These are phyloP conservation scores for Chrysophaeum taylorii DNA, from an alignment of 352 stramenopile genomes.

Conservation along the genomic window DNA sequence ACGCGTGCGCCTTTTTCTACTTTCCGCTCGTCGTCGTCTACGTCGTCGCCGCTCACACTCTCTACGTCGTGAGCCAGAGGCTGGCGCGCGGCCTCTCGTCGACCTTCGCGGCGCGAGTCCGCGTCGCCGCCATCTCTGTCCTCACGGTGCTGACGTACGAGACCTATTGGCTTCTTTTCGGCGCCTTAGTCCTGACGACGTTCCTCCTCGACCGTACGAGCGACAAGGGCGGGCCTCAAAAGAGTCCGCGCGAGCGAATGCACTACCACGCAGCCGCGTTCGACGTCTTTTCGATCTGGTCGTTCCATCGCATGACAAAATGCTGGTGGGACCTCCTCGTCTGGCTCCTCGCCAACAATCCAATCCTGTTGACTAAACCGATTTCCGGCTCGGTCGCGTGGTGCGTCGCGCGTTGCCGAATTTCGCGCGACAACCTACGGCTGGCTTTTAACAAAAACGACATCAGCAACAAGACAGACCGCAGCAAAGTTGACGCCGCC, in stretches of 20 bases:
- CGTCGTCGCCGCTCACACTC: not conserved
- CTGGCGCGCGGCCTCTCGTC: not conserved
- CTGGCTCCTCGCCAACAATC: not conserved
- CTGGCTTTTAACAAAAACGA: no score
- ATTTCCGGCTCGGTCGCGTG: no score
- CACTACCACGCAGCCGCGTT: not conserved
- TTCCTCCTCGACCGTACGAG: no score
- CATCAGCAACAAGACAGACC: no score
- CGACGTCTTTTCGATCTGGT: not conserved
- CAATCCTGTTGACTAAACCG: not conserved
- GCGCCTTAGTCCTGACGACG: no score
- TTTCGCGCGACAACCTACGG: no score
- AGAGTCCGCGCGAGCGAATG: no score
- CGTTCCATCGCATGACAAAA: not conserved
- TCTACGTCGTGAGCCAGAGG: not conserved
- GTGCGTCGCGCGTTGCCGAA: no score
- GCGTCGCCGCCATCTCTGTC: not conserved
- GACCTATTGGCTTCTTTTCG: not conserved
- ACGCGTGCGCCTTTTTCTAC: not conserved
- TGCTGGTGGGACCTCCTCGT: slow-evolving; percentile 7
- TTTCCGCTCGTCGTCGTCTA: not conserved
- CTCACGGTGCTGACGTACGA: not conserved
- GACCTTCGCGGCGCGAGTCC: not conserved
- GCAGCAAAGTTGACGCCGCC: no score
- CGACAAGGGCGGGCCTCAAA: no score